Conservation (phyloP, 495 filamentous ascomycete species). For the Talaromyces proteolyticus region DNA sequence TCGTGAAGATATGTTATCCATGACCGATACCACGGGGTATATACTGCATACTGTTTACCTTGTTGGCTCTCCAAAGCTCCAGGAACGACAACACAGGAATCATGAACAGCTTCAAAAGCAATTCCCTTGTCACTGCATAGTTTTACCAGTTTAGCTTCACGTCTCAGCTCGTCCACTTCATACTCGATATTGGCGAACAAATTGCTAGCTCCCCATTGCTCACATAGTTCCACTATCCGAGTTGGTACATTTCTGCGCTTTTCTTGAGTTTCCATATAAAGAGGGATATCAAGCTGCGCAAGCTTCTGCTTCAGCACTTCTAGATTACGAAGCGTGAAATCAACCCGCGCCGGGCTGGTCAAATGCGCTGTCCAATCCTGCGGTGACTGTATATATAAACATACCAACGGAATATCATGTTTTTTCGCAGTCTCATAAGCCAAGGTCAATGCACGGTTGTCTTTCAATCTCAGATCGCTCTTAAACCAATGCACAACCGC, state of each 20-base stretch:
- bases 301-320: slow-evolving; percentile 60
- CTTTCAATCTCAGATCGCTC: slow-evolving; percentile 64
- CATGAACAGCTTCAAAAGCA: slow-evolving; percentile 60
- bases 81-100: slow-evolving; percentile 77
- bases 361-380: slow-evolving; percentile 83
- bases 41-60: slow-evolving; percentile 79
- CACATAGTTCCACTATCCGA: slow-evolving; percentile 62
- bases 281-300: slow-evolving; percentile 66
- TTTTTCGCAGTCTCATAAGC: slow-evolving; percentile 63
- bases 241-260: slow-evolving; percentile 56
- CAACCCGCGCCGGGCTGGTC: slow-evolving; percentile 65
- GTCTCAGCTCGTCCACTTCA: slow-evolving; percentile 54
- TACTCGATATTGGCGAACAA: slow-evolving; percentile 54
- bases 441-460: slow-evolving; percentile 67
- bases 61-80: slow-evolving; percentile 55
- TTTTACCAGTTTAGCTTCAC: slow-evolving; percentile 63
- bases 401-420: slow-evolving; percentile 61
- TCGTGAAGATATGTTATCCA: slow-evolving; percentile 70
- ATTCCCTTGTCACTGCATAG: slow-evolving; percentile 55
- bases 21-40: slow-evolving; percentile 71
- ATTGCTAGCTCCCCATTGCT: slow-evolving; percentile 66
- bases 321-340: slow-evolving; percentile 71
- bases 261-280: slow-evolving; percentile 68
- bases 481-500: slow-evolving; percentile 93
- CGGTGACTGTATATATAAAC: slow-evolving; percentile 75